Base-by-base conservation (phyloP, 2,329 filamentous ascomycete species). In the Exutisphaerella laricina region DNA sequence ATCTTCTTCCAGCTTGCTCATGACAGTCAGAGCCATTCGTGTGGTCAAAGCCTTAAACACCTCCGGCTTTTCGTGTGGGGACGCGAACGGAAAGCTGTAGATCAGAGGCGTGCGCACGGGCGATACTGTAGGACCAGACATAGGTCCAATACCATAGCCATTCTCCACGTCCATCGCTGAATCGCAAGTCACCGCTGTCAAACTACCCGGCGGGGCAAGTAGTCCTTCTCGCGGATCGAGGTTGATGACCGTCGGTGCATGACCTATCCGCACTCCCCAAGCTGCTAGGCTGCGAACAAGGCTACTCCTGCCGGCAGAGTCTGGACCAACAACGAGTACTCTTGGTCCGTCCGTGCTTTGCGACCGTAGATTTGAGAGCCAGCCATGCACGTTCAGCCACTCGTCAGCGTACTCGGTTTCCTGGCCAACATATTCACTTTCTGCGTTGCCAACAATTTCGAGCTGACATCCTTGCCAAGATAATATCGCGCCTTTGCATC, bases 81-180 rank as follows among this genome's bases (percentile, higher is more conserved):
- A 80, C 39, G 78, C 74, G 50, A 84, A 72, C 12, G 92, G 90
- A 63, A 86, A 94, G 65, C 88, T 87, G 62, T 95, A 94, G 20
- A 90, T 88, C 41, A 98, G 70, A 4, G 92, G 92, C 56, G 95
- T 73, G 70, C 96, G 97, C 39, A 95, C 87, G 0, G 90, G 89
- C 13, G 94, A 81, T 1, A 82, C 78, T 55, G 84, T 92, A 0
- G 92, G 89, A 0, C 90, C 92, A 53, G 85, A 94, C 57, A 89
- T 94, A 0, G 90, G 89, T 55, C 87, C 89, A 53, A 78, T 87
- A 7, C 92, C 92, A 82, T 88, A 96, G 14, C 63, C 62, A 5
- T 85, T 87, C 58, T 90, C 85, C 1, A 94, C 75, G 64, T 97
- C 90, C 68, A 97, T 78, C 56, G 94, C 78, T 0, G 85, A 88